Base-by-base conservation (phyloP, 768 basidiomycete genomes). In the Cyclocybe cylindracea region DNA sequence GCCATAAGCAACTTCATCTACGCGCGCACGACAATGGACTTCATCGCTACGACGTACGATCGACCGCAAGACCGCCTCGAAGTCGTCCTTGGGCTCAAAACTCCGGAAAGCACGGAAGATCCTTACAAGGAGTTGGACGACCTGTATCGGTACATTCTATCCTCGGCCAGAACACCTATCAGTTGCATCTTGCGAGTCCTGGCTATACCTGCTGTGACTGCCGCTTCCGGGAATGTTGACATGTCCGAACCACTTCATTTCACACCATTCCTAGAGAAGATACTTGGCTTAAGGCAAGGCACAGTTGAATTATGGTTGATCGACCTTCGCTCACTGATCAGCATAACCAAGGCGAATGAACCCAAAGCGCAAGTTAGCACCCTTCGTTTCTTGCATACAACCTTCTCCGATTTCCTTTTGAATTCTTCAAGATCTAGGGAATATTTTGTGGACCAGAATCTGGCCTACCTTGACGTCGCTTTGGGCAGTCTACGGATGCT, bases 1-100 rank as follows among this genome's bases (percentile, higher is more conserved):
- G 24, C 24, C 2, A 24, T 24, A 24, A 24, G 47, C 6, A 48
- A 48, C 29, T 48, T 48, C 19, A 48, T 48, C 7, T 48, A 48
- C 37, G 38, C 47, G 5, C 47, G 37, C n/a, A 48, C 47, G n/a
- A 39, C 41, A 11, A 48, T 48, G 47, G 41, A 48, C 9, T 48
- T 39, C 47, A 48, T 48, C 39, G 47, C 39, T n/a, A 38, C 37
- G 14, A 37, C 37, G 10, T 48, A 39, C 47, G 37, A 39, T 5
- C 29, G 47, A 31, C 47, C 47, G 7, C 38, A 48, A 32, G 11
- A 39, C 9, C 47, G 47, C 29, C 34, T 48, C 13, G 18, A 39
- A 39, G 19, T 38, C 14, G 18, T 48, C n/a, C 38, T 48, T n/a
- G 37, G 24, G 7, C 47, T 48, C 37, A 40, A 37, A 10, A 3